Base-by-base conservation (phyloP, 176 grass and related monocot genomes). In the Oryza rufipogon region DNA sequence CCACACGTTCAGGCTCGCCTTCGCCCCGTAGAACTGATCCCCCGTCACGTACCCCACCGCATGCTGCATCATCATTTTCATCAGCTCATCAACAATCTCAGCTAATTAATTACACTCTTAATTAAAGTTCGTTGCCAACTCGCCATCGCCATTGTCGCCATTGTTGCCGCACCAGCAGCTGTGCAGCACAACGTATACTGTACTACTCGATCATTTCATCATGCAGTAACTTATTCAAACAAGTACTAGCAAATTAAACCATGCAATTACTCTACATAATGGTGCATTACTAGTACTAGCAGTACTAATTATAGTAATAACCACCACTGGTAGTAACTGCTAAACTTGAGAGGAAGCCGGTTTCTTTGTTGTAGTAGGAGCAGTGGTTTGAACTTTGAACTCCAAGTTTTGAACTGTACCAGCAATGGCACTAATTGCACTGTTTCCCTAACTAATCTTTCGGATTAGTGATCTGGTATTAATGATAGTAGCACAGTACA, bases 1-100 rank as follows among this genome's bases (percentile, higher is more conserved):
- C 96, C 96, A 98, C 61, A 98, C 93, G 85, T 92, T 98, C 33
- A 98, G 86, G 83, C 93, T 98, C 15, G 93, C 96, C 85, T 98
- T 92, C 39, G 96, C 96, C 9, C 96, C 96, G 83, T 95, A 98
- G 86, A 95, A 94, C 85, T 95, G 88, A 71, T 89, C 93, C 47
- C 96, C 96, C 3, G 82, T 87, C 42, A 98, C 85, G 81, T 95
- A 98, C 71, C 93, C 96, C 74, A 98, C 93, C 54, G 96, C 96
- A 78, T 98, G 96, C 96, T 98, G 91, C 42, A 88, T 38, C 64
- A 63, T 14, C 25, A 66, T 13, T 25, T 19, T 6, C 17, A 61
- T 54, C 19, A 30, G 6, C 23, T 22, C 54, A 32, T 32, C 7
- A 41, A 8, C 56, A 17, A 10, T 51, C 71, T 32, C 71, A 48